Percentiles rank a stretch among this genome's conserved stretches.
phyloP scores from a whole-genome alignment of 139 green algal species.

The Tetratostichococcus sp. region DNA sequence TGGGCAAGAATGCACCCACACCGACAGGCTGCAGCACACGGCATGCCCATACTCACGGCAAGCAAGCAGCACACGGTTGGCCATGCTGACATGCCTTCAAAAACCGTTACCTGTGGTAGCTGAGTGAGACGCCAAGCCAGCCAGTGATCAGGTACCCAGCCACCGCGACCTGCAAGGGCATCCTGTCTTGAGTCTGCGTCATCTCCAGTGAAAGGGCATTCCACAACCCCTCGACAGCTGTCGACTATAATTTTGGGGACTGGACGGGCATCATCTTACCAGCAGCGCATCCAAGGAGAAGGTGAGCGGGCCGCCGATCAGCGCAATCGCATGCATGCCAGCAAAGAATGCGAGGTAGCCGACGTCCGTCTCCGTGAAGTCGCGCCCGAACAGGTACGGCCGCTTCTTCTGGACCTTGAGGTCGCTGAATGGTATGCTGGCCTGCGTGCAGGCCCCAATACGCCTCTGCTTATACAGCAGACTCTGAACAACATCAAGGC shows the following conservation, averaged over 20 bases:
- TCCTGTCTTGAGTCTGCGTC: too few relatives aligned
- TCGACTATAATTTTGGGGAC: too few relatives aligned
- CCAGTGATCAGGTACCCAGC: slow-evolving; percentile 13
- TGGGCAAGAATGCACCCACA: too few relatives aligned
- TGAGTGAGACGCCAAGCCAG: background rate
- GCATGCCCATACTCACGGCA: too few relatives aligned
- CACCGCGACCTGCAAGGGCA: slow-evolving; percentile 23
- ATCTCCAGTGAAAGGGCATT: too few relatives aligned
- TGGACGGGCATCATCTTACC: too few relatives aligned
- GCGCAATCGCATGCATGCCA: slow-evolving; percentile 31
- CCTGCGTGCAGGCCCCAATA: background rate
- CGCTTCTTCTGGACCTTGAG: slow-evolving; percentile 35
- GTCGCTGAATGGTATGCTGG: slow-evolving; percentile 5
- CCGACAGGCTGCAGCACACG: too few relatives aligned
- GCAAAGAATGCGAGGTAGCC: slow-evolving; percentile 35
- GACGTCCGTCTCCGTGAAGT: slow-evolving; percentile 30
- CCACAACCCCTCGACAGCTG: too few relatives aligned
- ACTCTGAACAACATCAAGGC: too few relatives aligned
- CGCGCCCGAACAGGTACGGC: slow-evolving; percentile 29
- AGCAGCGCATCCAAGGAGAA: slow-evolving; percentile 43
- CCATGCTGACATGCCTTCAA: too few relatives aligned
- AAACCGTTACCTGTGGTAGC: background rate
- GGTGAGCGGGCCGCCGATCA: slow-evolving; percentile 31
- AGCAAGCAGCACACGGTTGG: too few relatives aligned
- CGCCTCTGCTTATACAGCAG: background rate